Conservation (phyloP, 2,329 filamentous ascomycete species). For the Stachybotrys elegans region DNA sequence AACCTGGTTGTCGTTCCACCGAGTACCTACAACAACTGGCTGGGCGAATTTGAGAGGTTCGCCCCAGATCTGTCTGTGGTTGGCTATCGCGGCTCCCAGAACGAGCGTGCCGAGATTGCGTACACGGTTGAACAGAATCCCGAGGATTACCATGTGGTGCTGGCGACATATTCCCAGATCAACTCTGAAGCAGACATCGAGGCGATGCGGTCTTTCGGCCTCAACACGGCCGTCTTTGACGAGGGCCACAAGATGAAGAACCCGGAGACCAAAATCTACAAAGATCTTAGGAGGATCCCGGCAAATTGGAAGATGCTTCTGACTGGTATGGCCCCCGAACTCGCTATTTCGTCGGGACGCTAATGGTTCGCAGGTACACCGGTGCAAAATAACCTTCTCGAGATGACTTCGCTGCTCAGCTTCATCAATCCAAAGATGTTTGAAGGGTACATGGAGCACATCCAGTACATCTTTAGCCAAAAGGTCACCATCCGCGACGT, state of each 20-base stretch:
- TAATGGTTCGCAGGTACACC: slow-evolving; percentile 69
- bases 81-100: slow-evolving; percentile 63
- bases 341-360: too few relatives aligned
- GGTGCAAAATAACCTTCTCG: slow-evolving; percentile 88
- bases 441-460: slow-evolving; percentile 65
- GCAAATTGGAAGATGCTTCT: slow-evolving; percentile 83
- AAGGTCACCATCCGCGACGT: slow-evolving; percentile 80
- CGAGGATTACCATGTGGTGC: slow-evolving; percentile 57
- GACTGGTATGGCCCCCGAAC: slow-evolving; percentile 22
- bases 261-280: slow-evolving; percentile 74
- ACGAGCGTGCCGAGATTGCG: slow-evolving; percentile 62
- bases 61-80: slow-evolving; percentile 72
- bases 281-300: slow-evolving; percentile 69
- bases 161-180: slow-evolving; percentile 58
- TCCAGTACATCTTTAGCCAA: slow-evolving; percentile 86
- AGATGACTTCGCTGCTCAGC: slow-evolving; percentile 84
- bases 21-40: slow-evolving; percentile 94
- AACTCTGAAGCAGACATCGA: slow-evolving; percentile 44
- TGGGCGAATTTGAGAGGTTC: slow-evolving; percentile 83
- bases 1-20: slow-evolving; percentile 86
- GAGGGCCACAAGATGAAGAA: slow-evolving; percentile 95
- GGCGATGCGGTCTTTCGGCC: slow-evolving; percentile 42
- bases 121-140: slow-evolving; percentile 60
- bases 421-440: slow-evolving; percentile 92
- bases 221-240: slow-evolving; percentile 70